Conservation (phyloP, 495 filamentous ascomycete genomes). For the Podospora fimiseda region DNA sequence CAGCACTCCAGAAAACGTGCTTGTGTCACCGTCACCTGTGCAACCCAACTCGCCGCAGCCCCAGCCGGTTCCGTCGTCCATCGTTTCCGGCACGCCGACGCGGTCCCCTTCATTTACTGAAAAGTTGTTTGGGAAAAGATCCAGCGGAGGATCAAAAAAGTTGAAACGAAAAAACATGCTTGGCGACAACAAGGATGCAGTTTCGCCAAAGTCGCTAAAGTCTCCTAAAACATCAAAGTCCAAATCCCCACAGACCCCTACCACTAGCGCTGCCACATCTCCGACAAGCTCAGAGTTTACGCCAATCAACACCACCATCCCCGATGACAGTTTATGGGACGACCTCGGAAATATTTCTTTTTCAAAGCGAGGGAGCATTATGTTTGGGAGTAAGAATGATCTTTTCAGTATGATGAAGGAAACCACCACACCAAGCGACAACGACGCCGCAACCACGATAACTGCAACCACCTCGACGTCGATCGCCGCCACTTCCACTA, state of each 20-base stretch:
- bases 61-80: slow-evolving; percentile 1
- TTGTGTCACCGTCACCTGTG: slow-evolving; percentile 13
- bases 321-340: slow-evolving; percentile 46
- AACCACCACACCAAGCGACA: not conserved
- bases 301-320: slow-evolving; percentile 47
- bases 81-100: slow-evolving; percentile 11
- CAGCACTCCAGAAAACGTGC: not conserved
- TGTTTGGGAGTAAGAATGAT: slow-evolving; percentile 49
- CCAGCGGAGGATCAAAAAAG: slow-evolving; percentile 23
- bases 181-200: slow-evolving; percentile 21
- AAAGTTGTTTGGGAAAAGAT: slow-evolving; percentile 33
- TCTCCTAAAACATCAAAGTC: slow-evolving; percentile 17
- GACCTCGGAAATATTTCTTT: slow-evolving; percentile 46
- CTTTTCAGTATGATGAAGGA: slow-evolving; percentile 13
- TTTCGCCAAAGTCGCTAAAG: slow-evolving; percentile 15
- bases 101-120: slow-evolving; percentile 14
- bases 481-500: not conserved
- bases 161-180: slow-evolving; percentile 30
- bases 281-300: slow-evolving; percentile 23
- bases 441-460: not conserved
- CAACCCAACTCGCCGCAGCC: not conserved
- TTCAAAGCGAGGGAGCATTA: slow-evolving; percentile 58
- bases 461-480: not conserved
- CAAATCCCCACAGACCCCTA: slow-evolving; percentile 21
- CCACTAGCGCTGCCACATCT: slow-evolving; percentile 5